Evolutionary conservation across 495 filamentous ascomycete genomes (phyloP).

Genomic region (Talaromyces thailandensis): DNA sequence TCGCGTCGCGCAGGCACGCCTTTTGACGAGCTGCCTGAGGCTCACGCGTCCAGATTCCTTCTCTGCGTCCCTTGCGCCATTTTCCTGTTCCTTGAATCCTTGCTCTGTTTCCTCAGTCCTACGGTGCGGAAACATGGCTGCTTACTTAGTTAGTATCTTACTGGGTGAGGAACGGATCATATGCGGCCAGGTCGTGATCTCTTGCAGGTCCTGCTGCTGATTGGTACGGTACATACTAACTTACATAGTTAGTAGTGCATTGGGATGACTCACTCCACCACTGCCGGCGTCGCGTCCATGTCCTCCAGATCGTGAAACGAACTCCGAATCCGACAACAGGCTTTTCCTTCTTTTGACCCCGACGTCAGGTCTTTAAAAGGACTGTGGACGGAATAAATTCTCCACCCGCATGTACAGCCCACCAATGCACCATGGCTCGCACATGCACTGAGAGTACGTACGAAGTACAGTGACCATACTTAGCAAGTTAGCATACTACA

Average conservation of each 20-base stretch:
- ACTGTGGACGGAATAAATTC: background rate
- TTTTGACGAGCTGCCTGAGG: background rate
- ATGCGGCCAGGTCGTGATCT: background rate
- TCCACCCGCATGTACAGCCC: background rate
- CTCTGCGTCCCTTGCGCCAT: background rate
- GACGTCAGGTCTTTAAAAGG: background rate
- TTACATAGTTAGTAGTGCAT: background rate
- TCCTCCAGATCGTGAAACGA: background rate
- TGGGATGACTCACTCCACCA: constrained; percentile 2
- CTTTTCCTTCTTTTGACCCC: background rate
- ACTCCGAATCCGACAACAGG: background rate
- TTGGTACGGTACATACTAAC: background rate
- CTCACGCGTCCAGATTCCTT: background rate
- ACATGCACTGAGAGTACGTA: background rate
- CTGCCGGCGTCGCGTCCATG: background rate
- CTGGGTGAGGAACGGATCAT: background rate
- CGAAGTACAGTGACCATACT: background rate
- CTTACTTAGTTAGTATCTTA: background rate
- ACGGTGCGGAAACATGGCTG: no score
- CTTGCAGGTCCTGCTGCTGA: background rate
- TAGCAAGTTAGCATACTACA: background rate
- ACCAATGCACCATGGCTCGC: background rate
- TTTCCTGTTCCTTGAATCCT: background rate
- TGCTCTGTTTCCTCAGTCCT: background rate
- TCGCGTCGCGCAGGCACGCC: background rate